Conservation (phyloP, 2,329 filamentous ascomycete genomes). For the Akanthomyces uredinophilus region DNA sequence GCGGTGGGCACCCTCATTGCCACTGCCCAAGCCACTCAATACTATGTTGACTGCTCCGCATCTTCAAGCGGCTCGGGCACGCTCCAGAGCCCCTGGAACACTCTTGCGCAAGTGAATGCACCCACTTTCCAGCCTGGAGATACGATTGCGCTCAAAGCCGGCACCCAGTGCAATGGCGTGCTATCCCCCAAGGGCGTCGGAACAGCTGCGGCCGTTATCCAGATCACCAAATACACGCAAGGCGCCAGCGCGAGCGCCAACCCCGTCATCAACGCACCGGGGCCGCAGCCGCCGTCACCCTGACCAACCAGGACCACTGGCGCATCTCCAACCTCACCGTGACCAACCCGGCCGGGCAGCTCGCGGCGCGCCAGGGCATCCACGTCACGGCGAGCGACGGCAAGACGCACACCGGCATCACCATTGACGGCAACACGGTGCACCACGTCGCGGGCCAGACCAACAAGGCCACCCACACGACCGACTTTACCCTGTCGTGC, state of each 20-base stretch:
- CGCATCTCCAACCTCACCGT: constrained; percentile 20
- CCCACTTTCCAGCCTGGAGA: constrained; percentile 19
- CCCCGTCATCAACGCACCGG: constrained; percentile 22
- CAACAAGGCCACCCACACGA: constrained; percentile 18
- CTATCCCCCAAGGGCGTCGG: constrained; percentile 21
- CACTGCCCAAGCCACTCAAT: constrained; percentile 6
- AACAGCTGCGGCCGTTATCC: constrained; percentile 16
- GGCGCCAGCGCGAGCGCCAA: constrained; percentile 2
- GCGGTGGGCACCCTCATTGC: neutral
- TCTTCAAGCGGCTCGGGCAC: constrained; percentile 16
- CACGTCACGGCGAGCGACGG: constrained; percentile 20
- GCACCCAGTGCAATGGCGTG: constrained; percentile 18
- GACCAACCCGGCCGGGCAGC: constrained; percentile 17
- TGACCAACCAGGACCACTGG: constrained; percentile 23
- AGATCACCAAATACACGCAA: constrained; percentile 18
- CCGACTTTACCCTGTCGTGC: constrained; percentile 18
- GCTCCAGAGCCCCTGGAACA: constrained; percentile 17
- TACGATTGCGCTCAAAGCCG: constrained; percentile 19
- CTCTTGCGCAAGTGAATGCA: constrained; percentile 18
- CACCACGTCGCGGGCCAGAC: constrained; percentile 22
- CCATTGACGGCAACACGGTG: constrained; percentile 20
- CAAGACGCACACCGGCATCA: constrained; percentile 20
- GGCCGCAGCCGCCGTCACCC: constrained; percentile 16
- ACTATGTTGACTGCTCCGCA: constrained; percentile 21
- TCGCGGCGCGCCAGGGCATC: constrained; percentile 20